A percentile compares a stretch with the other conserved stretches of the same genome.
phyloP scores from a whole-genome alignment of 495 filamentous ascomycete species.

The Paragyromitra xinjiangensis region DNA sequence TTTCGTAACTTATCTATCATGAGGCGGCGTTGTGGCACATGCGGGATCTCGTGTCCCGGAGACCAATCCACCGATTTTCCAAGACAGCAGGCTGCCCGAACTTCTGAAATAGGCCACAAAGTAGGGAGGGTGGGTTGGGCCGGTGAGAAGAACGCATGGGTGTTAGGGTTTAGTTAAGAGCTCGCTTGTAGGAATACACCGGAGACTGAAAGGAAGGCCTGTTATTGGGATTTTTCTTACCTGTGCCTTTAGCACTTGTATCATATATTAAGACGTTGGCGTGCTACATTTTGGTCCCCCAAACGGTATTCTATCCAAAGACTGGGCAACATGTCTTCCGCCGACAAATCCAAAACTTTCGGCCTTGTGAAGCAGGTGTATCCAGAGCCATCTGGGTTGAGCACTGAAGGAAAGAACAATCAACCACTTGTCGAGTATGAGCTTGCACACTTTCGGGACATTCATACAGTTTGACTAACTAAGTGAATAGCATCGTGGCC shows the following conservation, averaged over 20 bases:
- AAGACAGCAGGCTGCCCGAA: background rate
- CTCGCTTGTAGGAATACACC: background rate
- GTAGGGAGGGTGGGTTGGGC: background rate
- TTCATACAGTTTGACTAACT: background rate
- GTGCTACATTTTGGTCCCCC: background rate
- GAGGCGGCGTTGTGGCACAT: background rate
- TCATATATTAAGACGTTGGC: background rate
- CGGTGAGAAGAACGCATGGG: background rate
- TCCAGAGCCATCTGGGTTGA: background rate
- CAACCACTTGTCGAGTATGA: constrained; percentile 1
- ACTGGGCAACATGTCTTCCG: background rate
- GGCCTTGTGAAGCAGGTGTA: background rate
- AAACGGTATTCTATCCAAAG: background rate
- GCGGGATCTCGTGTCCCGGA: background rate
- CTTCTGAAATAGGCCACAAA: background rate
- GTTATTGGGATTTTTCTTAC: background rate
- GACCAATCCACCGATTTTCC: background rate
- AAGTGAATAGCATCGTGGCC: background rate
- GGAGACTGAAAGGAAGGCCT: background rate
- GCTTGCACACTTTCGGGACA: background rate
- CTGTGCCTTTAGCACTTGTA: background rate
- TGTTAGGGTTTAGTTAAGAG: background rate
- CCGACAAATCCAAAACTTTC: background rate
- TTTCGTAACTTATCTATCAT: background rate
- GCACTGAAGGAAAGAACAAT: background rate